These are phyloP conservation scores for Paxillus ammoniavirescens DNA, from an alignment of 768 basidiomycete species.

Conservation along the genomic window DNA sequence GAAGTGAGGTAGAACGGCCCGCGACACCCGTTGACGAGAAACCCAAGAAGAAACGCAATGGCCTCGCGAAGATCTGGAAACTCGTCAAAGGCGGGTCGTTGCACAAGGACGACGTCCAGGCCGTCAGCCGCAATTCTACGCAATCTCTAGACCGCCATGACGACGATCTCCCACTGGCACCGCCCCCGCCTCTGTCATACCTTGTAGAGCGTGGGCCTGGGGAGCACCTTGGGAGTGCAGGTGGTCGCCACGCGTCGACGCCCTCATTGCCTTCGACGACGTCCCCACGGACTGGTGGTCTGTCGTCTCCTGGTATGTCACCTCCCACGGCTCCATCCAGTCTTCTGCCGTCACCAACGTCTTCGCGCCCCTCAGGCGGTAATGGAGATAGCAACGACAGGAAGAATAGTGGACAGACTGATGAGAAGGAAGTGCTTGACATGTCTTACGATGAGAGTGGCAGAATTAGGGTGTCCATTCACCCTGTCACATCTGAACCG, in stretches of 20 bases:
- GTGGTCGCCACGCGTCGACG: constrained; percentile 62
- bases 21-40: constrained; percentile 38
- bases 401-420: constrained; percentile 40
- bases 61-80: constrained; percentile 79
- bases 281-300: constrained; percentile 52
- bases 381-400: constrained; percentile 51
- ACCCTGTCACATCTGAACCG: constrained; percentile 59
- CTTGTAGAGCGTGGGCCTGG: constrained; percentile 62
- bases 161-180: constrained; percentile 77
- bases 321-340: constrained; percentile 77
- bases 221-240: constrained; percentile 42
- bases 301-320: constrained; percentile 62
- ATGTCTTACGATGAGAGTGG: constrained; percentile 31
- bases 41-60: constrained; percentile 76
- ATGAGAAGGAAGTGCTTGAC: constrained; percentile 43
- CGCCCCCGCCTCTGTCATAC: constrained; percentile 90
- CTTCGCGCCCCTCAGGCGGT: constrained; percentile 60
- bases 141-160: constrained; percentile 46
- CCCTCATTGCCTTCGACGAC: constrained; percentile 62
- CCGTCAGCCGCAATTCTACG: constrained; percentile 31
- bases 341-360: constrained; percentile 70
- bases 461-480: constrained; percentile 41
- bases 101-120: constrained; percentile 36
- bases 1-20: constrained; percentile 32
- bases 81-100: constrained; percentile 60